phyloP scores from a whole-genome alignment of 495 filamentous ascomycete species.

The Aspergillus kassunensis region DNA sequence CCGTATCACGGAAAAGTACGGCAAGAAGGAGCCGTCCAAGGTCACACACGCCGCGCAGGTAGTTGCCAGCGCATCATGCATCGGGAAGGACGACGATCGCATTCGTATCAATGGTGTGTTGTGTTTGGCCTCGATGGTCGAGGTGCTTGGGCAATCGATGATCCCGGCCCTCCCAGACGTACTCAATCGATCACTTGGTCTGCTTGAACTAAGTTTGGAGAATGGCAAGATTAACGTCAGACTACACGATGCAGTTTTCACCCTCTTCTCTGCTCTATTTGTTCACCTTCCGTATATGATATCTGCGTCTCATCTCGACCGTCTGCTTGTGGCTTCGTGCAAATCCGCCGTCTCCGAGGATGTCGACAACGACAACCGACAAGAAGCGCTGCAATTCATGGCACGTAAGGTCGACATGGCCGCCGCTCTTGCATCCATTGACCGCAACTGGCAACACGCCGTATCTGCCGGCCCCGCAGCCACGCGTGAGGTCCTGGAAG shows the following conservation, averaged over 20 bases:
- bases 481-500: constrained; percentile 59
- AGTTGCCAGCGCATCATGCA: constrained; percentile 69
- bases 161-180: constrained; percentile 76
- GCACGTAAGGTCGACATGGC: constrained; percentile 70
- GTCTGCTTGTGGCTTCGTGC: constrained; percentile 63
- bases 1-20: constrained; percentile 85
- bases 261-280: constrained; percentile 71
- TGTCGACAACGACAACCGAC: constrained; percentile 58
- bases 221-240: constrained; percentile 48
- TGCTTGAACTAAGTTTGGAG: constrained; percentile 60
- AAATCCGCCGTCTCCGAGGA: constrained; percentile 58
- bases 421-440: constrained; percentile 61
- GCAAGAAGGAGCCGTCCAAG: constrained; percentile 74
- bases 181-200: constrained; percentile 62
- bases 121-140: constrained; percentile 81
- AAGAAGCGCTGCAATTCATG: constrained; percentile 64
- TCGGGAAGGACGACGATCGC: constrained; percentile 66
- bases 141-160: constrained; percentile 78
- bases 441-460: constrained; percentile 65
- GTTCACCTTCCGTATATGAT: constrained; percentile 84
- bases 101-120: constrained; percentile 79
- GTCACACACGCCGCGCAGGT: constrained; percentile 61
- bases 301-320: constrained; percentile 64
- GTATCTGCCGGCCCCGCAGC: constrained; percentile 56
- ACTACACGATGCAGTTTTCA: constrained; percentile 77